Percentiles rank a stretch among this genome's conserved stretches.
These are phyloP conservation scores for Sanguinoderma infundibulare DNA, from an alignment of 1,284 basidiomycete species.

Conservation along the genomic window DNA sequence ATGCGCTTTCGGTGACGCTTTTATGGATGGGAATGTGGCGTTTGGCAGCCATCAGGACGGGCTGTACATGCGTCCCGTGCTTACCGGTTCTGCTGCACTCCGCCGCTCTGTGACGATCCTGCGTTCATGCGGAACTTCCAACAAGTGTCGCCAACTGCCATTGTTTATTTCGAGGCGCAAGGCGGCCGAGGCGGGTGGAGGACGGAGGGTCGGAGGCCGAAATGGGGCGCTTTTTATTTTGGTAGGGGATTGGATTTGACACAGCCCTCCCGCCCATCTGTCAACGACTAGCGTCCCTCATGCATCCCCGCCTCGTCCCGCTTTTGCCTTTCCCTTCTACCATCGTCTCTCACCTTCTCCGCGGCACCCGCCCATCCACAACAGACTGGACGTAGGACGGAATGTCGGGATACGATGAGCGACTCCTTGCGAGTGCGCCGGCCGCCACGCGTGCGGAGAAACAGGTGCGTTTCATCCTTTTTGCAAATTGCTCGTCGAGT, in stretches of 20 bases:
- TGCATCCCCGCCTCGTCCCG: neutral
- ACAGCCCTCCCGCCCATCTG: slow-evolving; percentile 1
- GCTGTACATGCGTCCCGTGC: neutral
- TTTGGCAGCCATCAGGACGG: neutral
- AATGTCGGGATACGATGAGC: slow-evolving; percentile 38
- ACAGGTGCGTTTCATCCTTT: slow-evolving; percentile 35
- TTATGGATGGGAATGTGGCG: neutral
- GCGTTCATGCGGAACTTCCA: no score
- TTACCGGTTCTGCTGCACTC: neutral
- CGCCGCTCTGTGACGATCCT: neutral
- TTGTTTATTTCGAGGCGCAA: neutral
- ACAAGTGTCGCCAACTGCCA: neutral
- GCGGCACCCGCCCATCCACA: neutral
- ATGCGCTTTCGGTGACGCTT: neutral
- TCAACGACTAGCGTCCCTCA: slow-evolving; percentile 7
- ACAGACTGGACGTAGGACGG: neutral
- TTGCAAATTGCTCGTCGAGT: neutral
- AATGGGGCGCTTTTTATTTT: no score
- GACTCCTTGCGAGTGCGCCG: slow-evolving; percentile 41
- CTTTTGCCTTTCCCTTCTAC: neutral
- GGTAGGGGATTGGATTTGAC: no score
- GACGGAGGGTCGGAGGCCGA: no score
- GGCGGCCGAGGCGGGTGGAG: no score
- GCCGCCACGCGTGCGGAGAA: slow-evolving; percentile 40
- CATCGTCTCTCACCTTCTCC: slow-evolving; percentile 3